Evolutionary conservation across 768 basidiomycete genomes (phyloP).

Genomic region (Tylopilus intermedius): DNA sequence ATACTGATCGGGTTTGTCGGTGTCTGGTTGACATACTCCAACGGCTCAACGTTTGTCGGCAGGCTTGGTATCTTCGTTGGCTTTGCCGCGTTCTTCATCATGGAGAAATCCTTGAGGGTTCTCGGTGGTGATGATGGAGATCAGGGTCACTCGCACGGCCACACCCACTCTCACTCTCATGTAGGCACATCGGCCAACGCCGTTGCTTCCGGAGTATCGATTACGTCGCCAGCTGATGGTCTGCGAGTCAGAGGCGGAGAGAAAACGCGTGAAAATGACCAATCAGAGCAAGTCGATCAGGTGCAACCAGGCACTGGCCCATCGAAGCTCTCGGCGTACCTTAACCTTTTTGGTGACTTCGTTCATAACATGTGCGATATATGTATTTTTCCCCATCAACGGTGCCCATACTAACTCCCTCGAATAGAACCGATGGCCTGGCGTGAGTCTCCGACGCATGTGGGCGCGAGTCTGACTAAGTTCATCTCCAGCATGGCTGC

Average conservation of each 20-base stretch:
- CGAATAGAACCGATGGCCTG: slow-evolving; percentile 79
- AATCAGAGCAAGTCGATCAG: slow-evolving; percentile 23
- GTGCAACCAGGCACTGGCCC: slow-evolving; percentile 41
- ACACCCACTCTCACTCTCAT: slow-evolving; percentile 57
- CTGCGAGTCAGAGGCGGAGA: slow-evolving; percentile 45
- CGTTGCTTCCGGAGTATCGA: slow-evolving; percentile 46
- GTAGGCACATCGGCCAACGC: slow-evolving; percentile 27
- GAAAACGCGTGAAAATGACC: slow-evolving; percentile 15
- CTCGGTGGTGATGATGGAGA: slow-evolving; percentile 56
- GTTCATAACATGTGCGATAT: slow-evolving; percentile 79
- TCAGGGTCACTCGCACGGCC: slow-evolving; percentile 45
- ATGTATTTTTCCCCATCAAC: slow-evolving; percentile 6
- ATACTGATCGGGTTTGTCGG: slow-evolving; percentile 74
- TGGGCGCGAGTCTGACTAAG: slow-evolving; percentile 1
- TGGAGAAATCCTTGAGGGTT: slow-evolving; percentile 88
- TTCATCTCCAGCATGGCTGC: slow-evolving; percentile 70
- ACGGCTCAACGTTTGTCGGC: slow-evolving; percentile 9
- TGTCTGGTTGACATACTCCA: slow-evolving; percentile 1
- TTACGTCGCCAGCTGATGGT: slow-evolving; percentile 38
- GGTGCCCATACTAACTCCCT: slow-evolving; percentile 14
- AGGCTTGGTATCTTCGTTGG: slow-evolving; percentile 81
- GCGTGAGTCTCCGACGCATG: slow-evolving; percentile 50
- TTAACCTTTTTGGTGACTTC: slow-evolving; percentile 91
- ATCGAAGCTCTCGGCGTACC: slow-evolving; percentile 84
- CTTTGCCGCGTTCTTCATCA: slow-evolving; percentile 87